Evolutionary conservation across 176 grass and related monocot species (phyloP).

Genomic region (Puya raimondii): DNA sequence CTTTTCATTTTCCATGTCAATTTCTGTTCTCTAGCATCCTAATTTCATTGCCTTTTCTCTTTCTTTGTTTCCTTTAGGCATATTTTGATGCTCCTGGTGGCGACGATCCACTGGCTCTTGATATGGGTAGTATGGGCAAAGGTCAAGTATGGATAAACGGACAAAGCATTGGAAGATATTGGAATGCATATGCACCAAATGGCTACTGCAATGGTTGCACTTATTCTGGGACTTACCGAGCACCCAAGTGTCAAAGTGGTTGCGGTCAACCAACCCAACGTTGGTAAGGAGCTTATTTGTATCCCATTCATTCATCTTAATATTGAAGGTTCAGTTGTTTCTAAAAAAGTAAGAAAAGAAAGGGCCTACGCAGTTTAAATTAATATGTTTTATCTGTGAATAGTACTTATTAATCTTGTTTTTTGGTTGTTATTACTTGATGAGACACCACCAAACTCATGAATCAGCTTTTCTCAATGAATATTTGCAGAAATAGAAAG

Average conservation of each 20-base stretch:
- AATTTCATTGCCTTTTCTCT: conserved; percentile 6
- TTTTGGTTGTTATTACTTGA: neutral
- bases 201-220: conserved; percentile 63
- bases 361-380: too few relatives aligned
- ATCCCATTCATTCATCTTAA: too few relatives aligned
- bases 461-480: neutral
- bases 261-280: conserved; percentile 83
- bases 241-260: conserved; percentile 70
- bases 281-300: conserved; percentile 43
- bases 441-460: conserved; percentile 5
- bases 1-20: conserved; percentile 3
- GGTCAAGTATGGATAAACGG: conserved; percentile 99
- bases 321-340: too few relatives aligned
- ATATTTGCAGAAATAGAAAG: too few relatives aligned
- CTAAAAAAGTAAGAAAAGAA: too few relatives aligned
- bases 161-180: conserved; percentile 90
- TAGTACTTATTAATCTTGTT: too few relatives aligned
- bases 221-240: conserved; percentile 63
- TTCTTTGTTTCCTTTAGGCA: conserved; percentile 33
- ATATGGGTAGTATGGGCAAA: conserved; percentile 99
- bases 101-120: conserved; percentile 80
- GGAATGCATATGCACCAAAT: conserved; percentile 49
- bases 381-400: too few relatives aligned
- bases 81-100: conserved; percentile 83
- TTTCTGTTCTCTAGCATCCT: neutral